Conservation (phyloP, 1,284 basidiomycete genomes). For the Inonotus obliquus region DNA sequence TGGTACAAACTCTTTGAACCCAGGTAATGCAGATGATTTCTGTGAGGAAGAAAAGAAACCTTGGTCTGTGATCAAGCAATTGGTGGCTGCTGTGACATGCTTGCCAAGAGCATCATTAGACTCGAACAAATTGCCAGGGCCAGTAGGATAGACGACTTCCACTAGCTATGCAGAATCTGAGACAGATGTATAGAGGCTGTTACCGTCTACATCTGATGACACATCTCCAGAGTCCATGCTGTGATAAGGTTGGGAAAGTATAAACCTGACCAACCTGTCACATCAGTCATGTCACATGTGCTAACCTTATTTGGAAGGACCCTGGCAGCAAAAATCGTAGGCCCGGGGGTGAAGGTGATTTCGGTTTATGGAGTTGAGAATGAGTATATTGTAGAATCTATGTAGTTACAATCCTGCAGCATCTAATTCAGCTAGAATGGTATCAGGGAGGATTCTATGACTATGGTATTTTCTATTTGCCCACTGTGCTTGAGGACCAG, state of each 20-base stretch:
- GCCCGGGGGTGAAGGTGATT: not conserved
- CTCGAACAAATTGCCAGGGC: not conserved
- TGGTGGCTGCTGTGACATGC: constrained; percentile 11
- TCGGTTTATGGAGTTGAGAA: not conserved
- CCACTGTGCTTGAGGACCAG: constrained; percentile 16
- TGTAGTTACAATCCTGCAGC: not conserved
- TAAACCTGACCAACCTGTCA: not conserved
- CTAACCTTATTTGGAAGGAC: not conserved
- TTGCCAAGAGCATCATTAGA: not conserved
- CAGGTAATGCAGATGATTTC: no score
- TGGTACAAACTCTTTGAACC: not conserved
- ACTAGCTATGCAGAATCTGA: constrained; percentile 11
- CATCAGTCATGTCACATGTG: not conserved
- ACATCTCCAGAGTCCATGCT: no score
- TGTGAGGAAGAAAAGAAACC: not conserved
- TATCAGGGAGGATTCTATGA: constrained; percentile 8
- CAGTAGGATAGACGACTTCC: constrained; percentile 7
- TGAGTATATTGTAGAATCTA: not conserved
- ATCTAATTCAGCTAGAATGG: constrained; percentile 1
- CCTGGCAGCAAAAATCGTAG: not conserved
- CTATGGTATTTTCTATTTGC: constrained; percentile 15
- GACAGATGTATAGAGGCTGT: constrained; percentile 12
- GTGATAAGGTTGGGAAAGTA: not conserved
- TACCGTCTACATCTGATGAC: constrained; percentile 17
- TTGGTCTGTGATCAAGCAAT: not conserved